Percentiles rank a stretch among this genome's conserved stretches.
phyloP scores from a whole-genome alignment of 148 eudicot species.

The Heliamphora exappendiculata region DNA sequence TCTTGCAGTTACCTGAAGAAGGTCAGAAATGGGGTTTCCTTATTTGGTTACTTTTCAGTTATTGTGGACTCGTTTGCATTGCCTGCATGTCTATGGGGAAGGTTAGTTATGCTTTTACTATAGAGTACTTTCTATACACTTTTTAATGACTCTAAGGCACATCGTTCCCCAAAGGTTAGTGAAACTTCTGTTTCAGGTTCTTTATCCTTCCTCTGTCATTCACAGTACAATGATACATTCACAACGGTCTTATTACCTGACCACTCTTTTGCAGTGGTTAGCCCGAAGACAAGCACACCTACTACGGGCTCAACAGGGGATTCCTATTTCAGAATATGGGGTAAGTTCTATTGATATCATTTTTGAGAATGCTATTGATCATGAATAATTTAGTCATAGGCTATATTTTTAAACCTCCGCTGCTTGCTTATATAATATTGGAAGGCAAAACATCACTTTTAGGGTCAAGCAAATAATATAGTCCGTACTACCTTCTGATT shows the following conservation, averaged over 20 bases:
- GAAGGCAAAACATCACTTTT: background rate
- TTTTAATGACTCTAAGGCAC: background rate
- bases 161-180: background rate
- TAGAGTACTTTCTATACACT: background rate
- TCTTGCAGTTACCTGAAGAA: conserved; percentile 81
- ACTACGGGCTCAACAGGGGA: conserved; percentile 84
- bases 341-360: conserved; percentile 28
- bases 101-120: conserved; percentile 32
- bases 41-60: conserved; percentile 95
- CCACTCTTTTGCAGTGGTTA: conserved; percentile 44
- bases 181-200: background rate
- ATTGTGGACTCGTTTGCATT: conserved; percentile 81
- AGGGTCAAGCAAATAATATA: background rate
- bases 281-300: conserved; percentile 76
- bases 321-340: conserved; percentile 84
- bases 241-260: background rate
- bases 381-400: background rate
- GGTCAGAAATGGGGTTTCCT: conserved; percentile 98
- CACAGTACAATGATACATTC: background rate
- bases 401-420: background rate
- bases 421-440: no score
- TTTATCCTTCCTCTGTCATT: background rate
- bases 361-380: background rate
- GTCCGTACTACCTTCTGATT: background rate
- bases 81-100: conserved; percentile 67